Base-by-base conservation (phyloP, 768 basidiomycete genomes). In the Auricularia sp. region DNA sequence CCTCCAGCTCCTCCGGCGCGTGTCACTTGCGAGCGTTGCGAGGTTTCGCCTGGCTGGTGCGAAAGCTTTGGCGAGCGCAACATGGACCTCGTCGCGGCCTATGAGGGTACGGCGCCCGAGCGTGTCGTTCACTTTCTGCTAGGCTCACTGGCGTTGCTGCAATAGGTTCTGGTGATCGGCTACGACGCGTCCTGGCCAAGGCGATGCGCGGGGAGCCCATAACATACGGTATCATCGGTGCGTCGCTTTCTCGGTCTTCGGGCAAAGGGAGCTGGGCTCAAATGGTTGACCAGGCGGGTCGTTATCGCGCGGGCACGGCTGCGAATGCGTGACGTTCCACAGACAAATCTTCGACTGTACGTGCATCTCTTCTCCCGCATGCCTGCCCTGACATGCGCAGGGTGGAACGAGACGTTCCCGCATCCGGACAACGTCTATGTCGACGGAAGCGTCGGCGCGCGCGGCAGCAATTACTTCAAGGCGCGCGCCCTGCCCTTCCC, bases 401-500 rank as follows among this genome's bases (percentile, higher is more conserved):
- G 39, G 63, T 54, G 47, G 29, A 64, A 64, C 56, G 63, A 54
- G 51, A 64, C 63, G 3, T 64, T 36, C 16, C 63, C 63, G 34
- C 63, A 64, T 35, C 51, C 47, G 18, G 63, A 58, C 6, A 54
- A 64, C 51, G 3, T 54, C 2, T 64, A 64, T 14, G 51, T 56
- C 4, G 63, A 64, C 56, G 63, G 63, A 35, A 54, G 51, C 47
- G 63, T 64, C 18, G 63, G 63, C 45, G 63, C 63, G 36, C 51
- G 63, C 21, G 63, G 63, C 16, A 54, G 51, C 11, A 64, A 64
- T 42, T 64, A 64, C 24, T 64, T 64, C 51, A 64, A 64, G 63
- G 63, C 51, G 24, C 18, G 63, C 18, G 6, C 36, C 13, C 39
- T 42, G 8, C 8, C 13, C 8, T 14, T 0, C 39, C 13, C 39